These are phyloP conservation scores for Alternaria conjuncta DNA, from an alignment of 2,329 filamentous ascomycete species.

Conservation along the genomic window DNA sequence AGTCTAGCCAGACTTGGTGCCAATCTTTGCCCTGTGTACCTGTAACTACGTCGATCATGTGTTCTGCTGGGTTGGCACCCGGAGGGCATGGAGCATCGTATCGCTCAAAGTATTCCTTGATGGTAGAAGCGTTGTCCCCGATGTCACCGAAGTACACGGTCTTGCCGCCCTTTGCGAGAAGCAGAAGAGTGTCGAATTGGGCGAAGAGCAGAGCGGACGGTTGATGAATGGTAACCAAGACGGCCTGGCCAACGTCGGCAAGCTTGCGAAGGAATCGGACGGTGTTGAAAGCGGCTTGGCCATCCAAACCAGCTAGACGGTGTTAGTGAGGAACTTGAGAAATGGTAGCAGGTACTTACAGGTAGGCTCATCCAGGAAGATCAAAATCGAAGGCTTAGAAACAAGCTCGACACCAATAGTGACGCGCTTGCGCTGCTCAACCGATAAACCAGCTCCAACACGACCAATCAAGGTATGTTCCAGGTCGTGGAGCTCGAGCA, in stretches of 20 bases:
- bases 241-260: constrained; percentile 77
- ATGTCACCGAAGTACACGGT: constrained; percentile 86
- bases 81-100: constrained; percentile 62
- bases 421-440: constrained; percentile 67
- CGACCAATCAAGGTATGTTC: constrained; percentile 35
- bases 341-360: constrained; percentile 45
- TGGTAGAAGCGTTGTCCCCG: constrained; percentile 69
- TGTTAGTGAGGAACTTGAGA: neutral
- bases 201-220: constrained; percentile 81
- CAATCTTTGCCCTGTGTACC: constrained; percentile 48
- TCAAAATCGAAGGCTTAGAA: constrained; percentile 65
- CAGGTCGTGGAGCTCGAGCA: constrained; percentile 35
- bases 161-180: constrained; percentile 75
- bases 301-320: constrained; percentile 64
- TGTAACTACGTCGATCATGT: constrained; percentile 77
- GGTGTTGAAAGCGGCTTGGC: constrained; percentile 74
- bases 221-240: constrained; percentile 87
- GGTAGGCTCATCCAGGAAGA: constrained; percentile 79
- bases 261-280: constrained; percentile 75
- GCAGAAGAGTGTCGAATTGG: constrained; percentile 78
- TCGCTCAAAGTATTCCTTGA: constrained; percentile 61
- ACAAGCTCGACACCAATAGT: constrained; percentile 67
- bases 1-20: constrained; percentile 49
- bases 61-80: constrained; percentile 66
- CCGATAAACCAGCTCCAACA: constrained; percentile 35